Base-by-base conservation (phyloP, 2,329 filamentous ascomycete genomes). In the Penicillium brasilianum region DNA sequence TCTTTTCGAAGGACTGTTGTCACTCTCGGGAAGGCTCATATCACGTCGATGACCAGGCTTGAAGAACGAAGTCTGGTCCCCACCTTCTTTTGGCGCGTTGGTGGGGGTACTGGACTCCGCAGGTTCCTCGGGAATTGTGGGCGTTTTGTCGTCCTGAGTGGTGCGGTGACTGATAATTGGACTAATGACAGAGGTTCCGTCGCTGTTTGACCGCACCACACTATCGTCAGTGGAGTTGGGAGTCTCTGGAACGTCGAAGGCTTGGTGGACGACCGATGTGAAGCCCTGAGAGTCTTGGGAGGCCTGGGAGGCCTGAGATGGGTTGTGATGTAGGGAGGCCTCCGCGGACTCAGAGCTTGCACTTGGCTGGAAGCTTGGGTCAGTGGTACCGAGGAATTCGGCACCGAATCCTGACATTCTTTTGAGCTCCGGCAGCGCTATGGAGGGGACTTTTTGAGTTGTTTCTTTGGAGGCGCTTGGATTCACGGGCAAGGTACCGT, bases 121-220 rank as follows among this genome's bases (percentile, higher is more conserved):
- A 44, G 81, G 76, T 63, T 87, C 84, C 70, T 88, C 85, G 28
- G 79, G 78, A 64, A 88, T 87, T 1, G 82, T 82, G 43, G 85
- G 82, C 3, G 85, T 85, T 51, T 77, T 73, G 64, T 76, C 66
- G 63, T 78, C 64, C 59, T 74, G 65, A 69, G 70, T 41, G 43
- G 78, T 79, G 39, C 79, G 78, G 56, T 64, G 66, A 48, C 75
- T 67, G 73, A 90, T 88, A 57, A 90, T 90, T 1, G 88, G 88
- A 69, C 87, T 89, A 63, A 90, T 87, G 30, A 81, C 81, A 52
- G 83, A 82, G 9, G 87, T 89, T 63, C 86, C 87, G 61, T 83
- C 83, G 59, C 87, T 89, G 66, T 88, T 85, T 56, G 85, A 88
- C 62, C 87, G 79, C 37, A 76, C 80, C n/a, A 87, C 76, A 43